These are phyloP conservation scores for Endocladia muricata DNA, from an alignment of 31 red algal genomes.

Conservation along the genomic window DNA sequence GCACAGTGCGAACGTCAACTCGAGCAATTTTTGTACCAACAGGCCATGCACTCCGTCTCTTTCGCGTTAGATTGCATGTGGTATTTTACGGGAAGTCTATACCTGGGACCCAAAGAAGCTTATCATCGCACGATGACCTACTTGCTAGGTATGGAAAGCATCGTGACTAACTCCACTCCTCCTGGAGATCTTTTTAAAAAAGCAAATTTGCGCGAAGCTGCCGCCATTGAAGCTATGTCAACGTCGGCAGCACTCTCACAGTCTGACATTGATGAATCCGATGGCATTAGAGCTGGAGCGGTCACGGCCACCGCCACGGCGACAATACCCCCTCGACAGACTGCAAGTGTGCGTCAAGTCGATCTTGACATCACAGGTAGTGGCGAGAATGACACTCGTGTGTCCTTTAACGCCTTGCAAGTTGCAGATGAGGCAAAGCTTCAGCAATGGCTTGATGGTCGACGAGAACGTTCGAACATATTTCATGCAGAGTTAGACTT, in stretches of 20 bases:
- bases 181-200: slow-evolving; percentile 80
- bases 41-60: slow-evolving; percentile 72
- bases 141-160: slow-evolving; percentile 81
- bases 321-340: not conserved
- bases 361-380: slow-evolving; percentile 73
- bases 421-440: slow-evolving; percentile 61
- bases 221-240: not conserved
- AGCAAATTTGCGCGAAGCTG: slow-evolving; percentile 38
- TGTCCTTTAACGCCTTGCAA: slow-evolving; percentile 55
- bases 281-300: not conserved
- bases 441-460: slow-evolving; percentile 68
- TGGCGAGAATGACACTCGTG: slow-evolving; percentile 55
- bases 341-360: slow-evolving; percentile 46
- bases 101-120: slow-evolving; percentile 67
- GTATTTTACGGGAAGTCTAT: slow-evolving; percentile 82
- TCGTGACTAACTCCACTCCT: slow-evolving; percentile 71
- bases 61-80: slow-evolving; percentile 88
- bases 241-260: not conserved
- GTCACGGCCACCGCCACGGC: not conserved
- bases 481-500: slow-evolving; percentile 99
- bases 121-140: slow-evolving; percentile 90
- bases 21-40: slow-evolving; percentile 77
- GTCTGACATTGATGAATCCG: not conserved
- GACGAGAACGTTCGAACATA: slow-evolving; percentile 69
- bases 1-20: slow-evolving; percentile 75